A percentile compares a stretch with the other conserved stretches of the same genome.
These are phyloP conservation scores for Trichoderma gamsii DNA, from an alignment of 495 filamentous ascomycete genomes.

Conservation along the genomic window DNA sequence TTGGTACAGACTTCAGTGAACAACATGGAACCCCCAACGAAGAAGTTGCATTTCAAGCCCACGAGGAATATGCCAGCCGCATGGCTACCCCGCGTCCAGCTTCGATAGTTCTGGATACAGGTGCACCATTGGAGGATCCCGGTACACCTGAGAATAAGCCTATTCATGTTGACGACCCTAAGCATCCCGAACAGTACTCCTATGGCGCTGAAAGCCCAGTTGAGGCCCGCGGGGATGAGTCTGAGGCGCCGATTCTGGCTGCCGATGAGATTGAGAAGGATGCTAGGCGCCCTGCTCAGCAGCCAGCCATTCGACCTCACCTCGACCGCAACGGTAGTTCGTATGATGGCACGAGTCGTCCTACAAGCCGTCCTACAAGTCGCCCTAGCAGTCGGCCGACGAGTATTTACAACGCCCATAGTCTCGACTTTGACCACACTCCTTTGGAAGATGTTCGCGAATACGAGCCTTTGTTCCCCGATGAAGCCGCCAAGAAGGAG, in stretches of 20 bases:
- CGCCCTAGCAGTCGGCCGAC: constrained; percentile 61
- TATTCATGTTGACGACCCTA: constrained; percentile 75
- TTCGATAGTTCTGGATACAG: constrained; percentile 33
- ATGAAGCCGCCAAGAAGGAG: constrained; percentile 47
- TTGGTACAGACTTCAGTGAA: constrained; percentile 38
- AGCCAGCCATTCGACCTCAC: constrained; percentile 63
- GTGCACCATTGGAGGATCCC: constrained; percentile 16
- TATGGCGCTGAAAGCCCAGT: constrained; percentile 12
- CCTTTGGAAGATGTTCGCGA: constrained; percentile 87
- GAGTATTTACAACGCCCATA: constrained; percentile 45
- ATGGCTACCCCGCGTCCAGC: constrained; percentile 57
- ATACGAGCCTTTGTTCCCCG: constrained; percentile 82
- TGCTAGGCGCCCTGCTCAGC: constrained; percentile 46
- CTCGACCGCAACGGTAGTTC: constrained; percentile 53
- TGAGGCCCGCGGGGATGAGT: constrained; percentile 42
- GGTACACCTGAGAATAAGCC: constrained; percentile 38
- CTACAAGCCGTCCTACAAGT: constrained; percentile 46
- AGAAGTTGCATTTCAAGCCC: constrained; percentile 73
- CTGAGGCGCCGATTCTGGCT: constrained; percentile 76
- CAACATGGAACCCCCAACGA: constrained; percentile 64
- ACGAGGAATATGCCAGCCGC: constrained; percentile 70
- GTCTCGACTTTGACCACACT: constrained; percentile 48
- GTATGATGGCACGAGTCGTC: constrained; percentile 42
- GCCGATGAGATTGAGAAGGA: constrained; percentile 86
- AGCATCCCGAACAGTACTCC: constrained; percentile 18